Evolutionary conservation across 2,329 filamentous ascomycete species (phyloP).

Genomic region (Stachybotrys chlorohalonatus): DNA sequence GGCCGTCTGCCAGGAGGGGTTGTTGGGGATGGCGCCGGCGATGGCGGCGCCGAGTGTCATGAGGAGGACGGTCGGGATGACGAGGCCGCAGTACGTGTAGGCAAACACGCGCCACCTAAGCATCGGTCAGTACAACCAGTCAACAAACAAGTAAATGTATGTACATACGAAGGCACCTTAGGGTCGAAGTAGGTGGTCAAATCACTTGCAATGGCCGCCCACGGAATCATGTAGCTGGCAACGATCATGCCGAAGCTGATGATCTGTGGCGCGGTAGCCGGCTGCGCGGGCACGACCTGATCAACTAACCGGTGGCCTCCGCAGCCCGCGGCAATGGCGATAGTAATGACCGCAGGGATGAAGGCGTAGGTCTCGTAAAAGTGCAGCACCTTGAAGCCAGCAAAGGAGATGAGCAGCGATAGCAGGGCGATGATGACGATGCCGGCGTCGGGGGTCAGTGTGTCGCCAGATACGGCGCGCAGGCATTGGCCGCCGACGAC

Average conservation of each 20-base stretch:
- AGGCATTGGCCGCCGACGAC: conserved; percentile 53
- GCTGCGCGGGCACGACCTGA: conserved; percentile 31
- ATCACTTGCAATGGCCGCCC: conserved; percentile 49
- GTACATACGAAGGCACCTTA: conserved; percentile 37
- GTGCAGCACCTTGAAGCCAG: conserved; percentile 48
- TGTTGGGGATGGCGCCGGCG: conserved; percentile 46
- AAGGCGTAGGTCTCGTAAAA: conserved; percentile 49
- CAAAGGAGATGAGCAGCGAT: conserved; percentile 51
- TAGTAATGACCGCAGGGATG: conserved; percentile 44
- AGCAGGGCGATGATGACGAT: conserved; percentile 52
- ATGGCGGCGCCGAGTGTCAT: conserved; percentile 59
- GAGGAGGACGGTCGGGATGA: conserved; percentile 45
- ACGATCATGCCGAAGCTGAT: conserved; percentile 52
- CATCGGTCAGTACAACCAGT: conserved; percentile 2
- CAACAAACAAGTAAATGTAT: neutral
- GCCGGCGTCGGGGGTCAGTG: conserved; percentile 43
- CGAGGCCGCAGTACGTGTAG: conserved; percentile 48
- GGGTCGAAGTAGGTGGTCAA: conserved; percentile 53
- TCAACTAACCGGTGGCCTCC: conserved; percentile 39
- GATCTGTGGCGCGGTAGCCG: conserved; percentile 35
- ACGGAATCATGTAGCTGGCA: conserved; percentile 55
- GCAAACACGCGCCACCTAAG: conserved; percentile 35
- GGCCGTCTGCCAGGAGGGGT: conserved; percentile 42
- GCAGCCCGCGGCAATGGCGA: conserved; percentile 44
- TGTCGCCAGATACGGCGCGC: conserved; percentile 39